Evolutionary conservation across 2,329 filamentous ascomycete species (phyloP).

Genomic region (Colletotrichum truncatum): DNA sequence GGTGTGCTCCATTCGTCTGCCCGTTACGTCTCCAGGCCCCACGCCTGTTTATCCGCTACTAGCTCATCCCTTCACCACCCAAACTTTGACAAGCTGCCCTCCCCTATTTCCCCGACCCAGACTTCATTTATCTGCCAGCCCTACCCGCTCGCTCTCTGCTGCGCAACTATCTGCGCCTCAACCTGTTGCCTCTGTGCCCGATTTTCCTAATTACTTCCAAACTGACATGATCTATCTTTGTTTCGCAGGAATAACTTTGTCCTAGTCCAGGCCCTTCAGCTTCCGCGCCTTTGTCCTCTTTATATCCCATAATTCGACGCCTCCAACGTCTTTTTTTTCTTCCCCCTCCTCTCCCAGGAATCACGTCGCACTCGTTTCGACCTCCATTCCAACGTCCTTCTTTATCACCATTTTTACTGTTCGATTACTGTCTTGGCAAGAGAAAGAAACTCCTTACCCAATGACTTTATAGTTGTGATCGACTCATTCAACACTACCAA

Average conservation of each 20-base stretch:
- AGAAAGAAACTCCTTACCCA: background rate
- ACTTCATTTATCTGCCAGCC: slow-evolving; percentile 24
- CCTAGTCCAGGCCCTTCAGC: background rate
- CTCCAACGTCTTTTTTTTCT: background rate
- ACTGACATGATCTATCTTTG: slow-evolving; percentile 21
- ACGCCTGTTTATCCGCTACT: slow-evolving; percentile 23
- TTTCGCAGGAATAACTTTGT: slow-evolving; percentile 12
- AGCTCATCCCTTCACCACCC: slow-evolving; percentile 27
- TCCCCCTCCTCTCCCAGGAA: background rate
- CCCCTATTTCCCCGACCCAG: slow-evolving; percentile 6
- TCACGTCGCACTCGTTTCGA: slow-evolving; percentile 14
- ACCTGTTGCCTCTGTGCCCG: slow-evolving; percentile 2
- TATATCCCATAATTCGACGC: slow-evolving; percentile 9
- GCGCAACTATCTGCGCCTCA: background rate
- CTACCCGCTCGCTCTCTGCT: slow-evolving; percentile 8
- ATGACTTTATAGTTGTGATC: slow-evolving; percentile 13
- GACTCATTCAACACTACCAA: background rate
- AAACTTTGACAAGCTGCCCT: slow-evolving; percentile 23
- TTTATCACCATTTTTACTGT: background rate
- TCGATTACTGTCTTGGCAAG: background rate
- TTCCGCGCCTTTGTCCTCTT: background rate
- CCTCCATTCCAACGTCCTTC: background rate
- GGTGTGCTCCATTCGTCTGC: slow-evolving; percentile 4
- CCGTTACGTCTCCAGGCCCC: slow-evolving; percentile 19
- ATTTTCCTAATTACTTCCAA: slow-evolving; percentile 19